phyloP scores from a whole-genome alignment of 768 basidiomycete genomes.

The Hortiboletus flavorubellus region DNA sequence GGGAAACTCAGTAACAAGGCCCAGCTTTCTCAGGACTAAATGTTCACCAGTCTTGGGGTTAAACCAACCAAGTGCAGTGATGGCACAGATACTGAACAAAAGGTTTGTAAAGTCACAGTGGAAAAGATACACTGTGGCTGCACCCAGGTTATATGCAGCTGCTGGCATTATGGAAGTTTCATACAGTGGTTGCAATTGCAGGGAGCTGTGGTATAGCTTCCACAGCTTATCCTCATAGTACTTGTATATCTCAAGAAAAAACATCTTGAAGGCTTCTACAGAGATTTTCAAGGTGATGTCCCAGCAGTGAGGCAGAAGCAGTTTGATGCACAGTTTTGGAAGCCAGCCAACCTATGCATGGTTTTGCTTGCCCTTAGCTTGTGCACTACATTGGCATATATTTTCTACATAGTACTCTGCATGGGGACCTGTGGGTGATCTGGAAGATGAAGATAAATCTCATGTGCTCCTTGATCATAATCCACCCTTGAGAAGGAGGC shows the following conservation, averaged over 20 bases:
- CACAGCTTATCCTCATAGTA: background rate
- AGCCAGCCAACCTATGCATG: background rate
- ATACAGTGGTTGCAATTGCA: background rate
- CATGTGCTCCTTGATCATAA: too few species aligned
- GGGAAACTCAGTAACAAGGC: background rate
- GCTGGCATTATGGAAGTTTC: background rate
- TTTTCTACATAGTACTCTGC: accelerated
- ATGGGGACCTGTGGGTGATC: background rate
- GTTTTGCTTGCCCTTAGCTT: background rate
- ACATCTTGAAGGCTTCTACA: background rate
- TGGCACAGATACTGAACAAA: background rate
- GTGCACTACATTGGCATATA: accelerated
- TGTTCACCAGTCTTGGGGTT: background rate
- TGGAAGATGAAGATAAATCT: too few species aligned
- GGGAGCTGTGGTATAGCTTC: accelerated
- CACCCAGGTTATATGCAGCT: background rate
- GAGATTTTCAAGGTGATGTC: too few species aligned
- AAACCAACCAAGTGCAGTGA: background rate
- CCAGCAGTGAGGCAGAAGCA: background rate
- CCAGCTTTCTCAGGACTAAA: background rate
- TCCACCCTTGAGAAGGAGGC: too few species aligned
- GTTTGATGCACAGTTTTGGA: background rate
- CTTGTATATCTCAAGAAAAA: background rate
- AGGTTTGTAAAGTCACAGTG: conserved; percentile 2
- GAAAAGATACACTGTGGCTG: background rate